These are phyloP conservation scores for Rhizopogon vulgaris DNA, from an alignment of 768 basidiomycete genomes.

Conservation along the genomic window DNA sequence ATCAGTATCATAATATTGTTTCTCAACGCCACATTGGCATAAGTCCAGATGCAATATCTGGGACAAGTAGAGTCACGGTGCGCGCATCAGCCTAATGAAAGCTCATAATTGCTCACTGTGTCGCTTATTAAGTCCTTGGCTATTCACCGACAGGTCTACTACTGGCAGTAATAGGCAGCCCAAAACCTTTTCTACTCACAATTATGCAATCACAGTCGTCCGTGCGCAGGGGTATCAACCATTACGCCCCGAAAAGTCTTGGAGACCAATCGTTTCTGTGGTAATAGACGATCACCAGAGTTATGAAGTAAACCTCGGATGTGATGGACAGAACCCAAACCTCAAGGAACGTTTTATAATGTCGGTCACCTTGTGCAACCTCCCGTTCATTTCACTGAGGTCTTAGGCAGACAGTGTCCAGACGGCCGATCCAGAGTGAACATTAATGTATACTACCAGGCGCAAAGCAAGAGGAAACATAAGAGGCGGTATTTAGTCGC, in stretches of 20 bases:
- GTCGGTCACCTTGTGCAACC: slow-evolving; percentile 31
- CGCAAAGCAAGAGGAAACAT: slow-evolving; percentile 57
- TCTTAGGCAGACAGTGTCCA: slow-evolving; percentile 26
- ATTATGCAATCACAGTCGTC: slow-evolving; percentile 23
- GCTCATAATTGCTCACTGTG: background rate
- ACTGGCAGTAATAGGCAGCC: background rate
- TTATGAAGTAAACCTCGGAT: slow-evolving; percentile 55
- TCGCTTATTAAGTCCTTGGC: background rate
- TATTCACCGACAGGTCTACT: background rate
- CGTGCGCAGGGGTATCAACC: slow-evolving; percentile 31
- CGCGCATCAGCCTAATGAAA: background rate
- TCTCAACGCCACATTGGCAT: too few species aligned
- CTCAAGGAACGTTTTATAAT: slow-evolving; percentile 45
- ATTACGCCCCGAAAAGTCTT: slow-evolving; percentile 55
- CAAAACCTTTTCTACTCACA: background rate
- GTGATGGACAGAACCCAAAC: slow-evolving; percentile 68
- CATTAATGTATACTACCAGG: slow-evolving; percentile 51
- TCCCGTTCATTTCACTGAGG: background rate
- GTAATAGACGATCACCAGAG: slow-evolving; percentile 45
- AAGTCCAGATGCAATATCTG: background rate
- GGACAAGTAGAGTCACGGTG: background rate
- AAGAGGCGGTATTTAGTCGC: slow-evolving; percentile 54
- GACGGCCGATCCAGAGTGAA: slow-evolving; percentile 36
- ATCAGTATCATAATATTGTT: too few species aligned
- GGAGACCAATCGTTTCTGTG: slow-evolving; percentile 61